These are phyloP conservation scores for Ceratocystis variospora DNA, from an alignment of 2,329 filamentous ascomycete species.

Conservation along the genomic window DNA sequence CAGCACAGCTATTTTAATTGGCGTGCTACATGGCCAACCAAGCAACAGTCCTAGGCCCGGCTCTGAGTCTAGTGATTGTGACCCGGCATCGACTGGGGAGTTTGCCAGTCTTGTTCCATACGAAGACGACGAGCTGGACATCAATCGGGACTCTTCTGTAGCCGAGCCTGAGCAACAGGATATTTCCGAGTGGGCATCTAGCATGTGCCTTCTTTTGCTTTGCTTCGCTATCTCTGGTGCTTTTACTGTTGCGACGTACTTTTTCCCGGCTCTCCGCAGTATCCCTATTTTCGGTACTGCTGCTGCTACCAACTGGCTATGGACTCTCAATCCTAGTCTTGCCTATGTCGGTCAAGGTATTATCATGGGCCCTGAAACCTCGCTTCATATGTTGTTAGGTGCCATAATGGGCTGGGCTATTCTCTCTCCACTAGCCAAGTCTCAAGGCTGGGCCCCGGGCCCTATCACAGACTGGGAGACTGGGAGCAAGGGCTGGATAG, in stretches of 20 bases:
- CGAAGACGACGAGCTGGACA: constrained; percentile 23
- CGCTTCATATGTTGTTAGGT: constrained; percentile 86
- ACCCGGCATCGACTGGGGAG: constrained; percentile 22
- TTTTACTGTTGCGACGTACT: constrained; percentile 76
- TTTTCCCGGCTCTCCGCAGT: constrained; percentile 69
- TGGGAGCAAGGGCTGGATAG: constrained; percentile 96
- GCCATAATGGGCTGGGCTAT: constrained; percentile 82
- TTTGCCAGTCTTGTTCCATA: constrained; percentile 33
- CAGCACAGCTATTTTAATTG: constrained; percentile 85
- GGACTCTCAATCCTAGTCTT: constrained; percentile 93
- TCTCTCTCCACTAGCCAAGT: constrained; percentile 77
- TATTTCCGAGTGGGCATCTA: constrained; percentile 29
- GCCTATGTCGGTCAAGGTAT: constrained; percentile 96
- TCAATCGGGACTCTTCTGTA: constrained; percentile 22
- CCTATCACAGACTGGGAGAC: constrained; percentile 76
- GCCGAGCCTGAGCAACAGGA: constrained; percentile 26
- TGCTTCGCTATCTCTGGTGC: constrained; percentile 47
- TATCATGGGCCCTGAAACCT: constrained; percentile 95
- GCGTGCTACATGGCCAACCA: constrained; percentile 61
- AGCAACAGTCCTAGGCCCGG: constrained; percentile 17
- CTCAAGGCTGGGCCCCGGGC: constrained; percentile 77
- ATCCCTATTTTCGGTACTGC: constrained; percentile 71
- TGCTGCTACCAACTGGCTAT: constrained; percentile 71
- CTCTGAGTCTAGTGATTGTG: constrained; percentile 3
- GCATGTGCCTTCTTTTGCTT: constrained; percentile 41